A percentile compares a stretch with the other conserved stretches of the same genome.
Evolutionary conservation across 2,329 filamentous ascomycete species (phyloP).

Genomic region (Colletotrichum sp.): DNA sequence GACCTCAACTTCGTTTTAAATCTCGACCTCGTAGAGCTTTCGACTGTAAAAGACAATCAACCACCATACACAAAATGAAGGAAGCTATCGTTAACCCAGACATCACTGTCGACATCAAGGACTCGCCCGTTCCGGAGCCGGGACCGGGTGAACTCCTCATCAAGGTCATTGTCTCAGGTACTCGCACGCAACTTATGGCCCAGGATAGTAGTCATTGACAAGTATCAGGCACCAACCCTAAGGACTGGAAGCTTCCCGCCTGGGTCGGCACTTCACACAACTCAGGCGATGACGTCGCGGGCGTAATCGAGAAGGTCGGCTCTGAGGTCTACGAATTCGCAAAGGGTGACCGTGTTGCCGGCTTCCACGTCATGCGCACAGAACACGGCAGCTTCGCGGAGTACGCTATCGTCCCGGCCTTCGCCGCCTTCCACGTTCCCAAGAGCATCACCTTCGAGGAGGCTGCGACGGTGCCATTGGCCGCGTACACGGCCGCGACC

Average conservation of each 20-base stretch:
- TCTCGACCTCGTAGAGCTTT: no score
- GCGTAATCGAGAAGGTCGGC: constrained; percentile 25
- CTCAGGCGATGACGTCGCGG: constrained; percentile 29
- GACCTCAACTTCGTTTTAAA: no score
- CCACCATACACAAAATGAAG: constrained; percentile 10
- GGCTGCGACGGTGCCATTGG: constrained; percentile 61
- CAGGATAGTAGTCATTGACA: not conserved
- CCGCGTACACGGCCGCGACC: constrained; percentile 58
- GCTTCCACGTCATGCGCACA: constrained; percentile 56
- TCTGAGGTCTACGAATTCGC: constrained; percentile 19
- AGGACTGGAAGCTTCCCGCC: constrained; percentile 30
- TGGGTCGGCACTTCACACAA: constrained; percentile 9
- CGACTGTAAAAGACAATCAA: no score
- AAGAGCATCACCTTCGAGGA: constrained; percentile 56
- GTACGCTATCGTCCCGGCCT: constrained; percentile 60
- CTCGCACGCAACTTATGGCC: not conserved
- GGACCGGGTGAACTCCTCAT: constrained; percentile 25
- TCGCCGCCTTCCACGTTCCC: constrained; percentile 63
- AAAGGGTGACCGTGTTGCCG: constrained; percentile 50
- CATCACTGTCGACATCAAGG: constrained; percentile 11
- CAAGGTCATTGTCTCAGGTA: constrained; percentile 24
- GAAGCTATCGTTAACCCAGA: constrained; percentile 19
- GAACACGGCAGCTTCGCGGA: constrained; percentile 63
- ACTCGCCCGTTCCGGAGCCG: constrained; percentile 21
- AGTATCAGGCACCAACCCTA: constrained; percentile 28